Percentiles rank a stretch among this genome's conserved stretches.
Conservation (phyloP, 2,329 filamentous ascomycete genomes). For the Tothia fuscella region DNA sequence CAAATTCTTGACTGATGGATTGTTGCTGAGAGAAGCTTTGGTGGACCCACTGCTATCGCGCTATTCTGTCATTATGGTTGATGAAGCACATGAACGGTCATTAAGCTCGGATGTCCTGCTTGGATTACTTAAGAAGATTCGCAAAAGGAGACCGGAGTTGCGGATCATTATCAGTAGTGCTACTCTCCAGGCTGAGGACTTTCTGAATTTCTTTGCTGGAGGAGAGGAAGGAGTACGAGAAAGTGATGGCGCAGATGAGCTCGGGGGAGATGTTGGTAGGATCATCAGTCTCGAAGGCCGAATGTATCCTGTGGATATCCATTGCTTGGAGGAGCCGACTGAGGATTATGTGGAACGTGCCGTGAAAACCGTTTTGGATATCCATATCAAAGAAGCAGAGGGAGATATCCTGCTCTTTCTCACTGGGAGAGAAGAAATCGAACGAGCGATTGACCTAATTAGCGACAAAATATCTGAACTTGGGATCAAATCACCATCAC, state of each 20-base stretch:
- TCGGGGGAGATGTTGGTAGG: conserved; percentile 35
- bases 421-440: conserved; percentile 88
- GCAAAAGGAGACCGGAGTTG: conserved; percentile 65
- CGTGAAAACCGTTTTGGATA: conserved; percentile 73
- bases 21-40: conserved; percentile 81
- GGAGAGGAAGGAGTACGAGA: conserved; percentile 25
- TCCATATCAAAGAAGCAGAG: conserved; percentile 63
- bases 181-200: conserved; percentile 80
- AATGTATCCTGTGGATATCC: conserved; percentile 76
- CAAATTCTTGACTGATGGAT: conserved; percentile 90
- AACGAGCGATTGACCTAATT: conserved; percentile 66
- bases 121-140: conserved; percentile 82
- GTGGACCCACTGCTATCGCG: conserved; percentile 82
- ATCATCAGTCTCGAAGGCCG: conserved; percentile 82
- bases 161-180: conserved; percentile 88
- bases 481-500: conserved; percentile 43
- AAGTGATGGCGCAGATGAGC: conserved; percentile 16
- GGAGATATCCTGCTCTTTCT: conserved; percentile 88
- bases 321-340: conserved; percentile 65
- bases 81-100: conserved; percentile 90
- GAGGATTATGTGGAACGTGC: conserved; percentile 82
- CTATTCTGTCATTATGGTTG: conserved; percentile 95
- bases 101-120: conserved; percentile 85
- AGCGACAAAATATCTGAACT: conserved; percentile 58
- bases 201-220: conserved; percentile 62